Base-by-base conservation (phyloP, 31 red algal genomes). In the Odonthalia washingtoniensis region DNA sequence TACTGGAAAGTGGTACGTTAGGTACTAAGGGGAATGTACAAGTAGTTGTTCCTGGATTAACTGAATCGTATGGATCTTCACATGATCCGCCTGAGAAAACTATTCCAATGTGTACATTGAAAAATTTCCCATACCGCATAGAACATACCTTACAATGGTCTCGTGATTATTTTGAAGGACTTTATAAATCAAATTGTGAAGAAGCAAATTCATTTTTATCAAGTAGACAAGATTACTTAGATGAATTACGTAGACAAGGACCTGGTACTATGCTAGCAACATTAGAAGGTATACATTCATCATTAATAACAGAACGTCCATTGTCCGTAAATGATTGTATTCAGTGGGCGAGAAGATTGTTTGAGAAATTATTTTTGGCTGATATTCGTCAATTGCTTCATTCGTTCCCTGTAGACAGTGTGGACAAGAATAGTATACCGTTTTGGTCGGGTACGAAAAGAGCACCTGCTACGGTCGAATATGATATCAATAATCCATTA, bases 81-180 rank as follows among this genome's bases (percentile, higher is more conserved):
- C 72, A 95, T 33, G 97, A 99, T 81, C 97, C 97, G 26, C 97
- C 97, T 28, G 97, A 99, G 91, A 95, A 96, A 68, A 93, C 90
- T 39, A 99, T 99, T 87, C 97, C 97, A 0, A 95, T 99, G 26
- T 99, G 97, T 74, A 99, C 97, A 28, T 78, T 99, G 78, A 99
- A 99, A 85, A 99, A 99, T 65, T 99, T 99, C 70, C 97, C 97
- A 16, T 97, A 99, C 75, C 91, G 92, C 40, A 99, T 99, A 84
- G 95, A 99, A 75, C 97, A 99, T 75, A 99, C 97, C 16, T 70
- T 99, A 65, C 97, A 99, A 75, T 99, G 97, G 97, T 94, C 97
- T 33, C 76, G 97, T 61, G 97, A 99, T 70, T 92, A 90, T 61
- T 99, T 99, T 91, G 97, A 99, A 78, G 97, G 97, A 14, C 76